Evolutionary conservation across 352 stramenopile genomes (phyloP).

Genomic region (Phytopythium delawarense): DNA sequence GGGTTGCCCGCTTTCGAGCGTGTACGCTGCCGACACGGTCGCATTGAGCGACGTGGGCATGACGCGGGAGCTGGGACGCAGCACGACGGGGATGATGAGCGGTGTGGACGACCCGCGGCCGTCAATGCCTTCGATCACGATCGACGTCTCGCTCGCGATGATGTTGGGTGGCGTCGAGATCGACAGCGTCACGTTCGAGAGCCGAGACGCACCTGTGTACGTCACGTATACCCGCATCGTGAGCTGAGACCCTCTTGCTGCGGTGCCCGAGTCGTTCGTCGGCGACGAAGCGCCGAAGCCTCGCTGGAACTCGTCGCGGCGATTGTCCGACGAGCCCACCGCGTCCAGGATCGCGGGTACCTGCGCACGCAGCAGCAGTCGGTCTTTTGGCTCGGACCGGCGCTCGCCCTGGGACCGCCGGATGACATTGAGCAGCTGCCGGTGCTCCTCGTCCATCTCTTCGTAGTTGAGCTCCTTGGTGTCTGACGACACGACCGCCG

Average conservation of each 20-base stretch:
- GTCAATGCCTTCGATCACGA: constrained; percentile 70
- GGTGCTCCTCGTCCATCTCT: constrained; percentile 89
- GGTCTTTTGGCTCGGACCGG: constrained; percentile 62
- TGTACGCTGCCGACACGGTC: constrained; percentile 69
- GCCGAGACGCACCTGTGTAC: constrained; percentile 62
- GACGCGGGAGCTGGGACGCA: constrained; percentile 35
- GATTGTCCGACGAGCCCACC: constrained; percentile 17
- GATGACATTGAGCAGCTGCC: constrained; percentile 85
- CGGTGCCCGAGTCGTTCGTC: constrained; percentile 5
- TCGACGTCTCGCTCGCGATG: constrained; percentile 47
- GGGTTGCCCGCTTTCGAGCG: constrained; percentile 61
- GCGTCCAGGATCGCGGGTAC: constrained; percentile 68
- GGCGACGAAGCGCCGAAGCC: constrained; percentile 7
- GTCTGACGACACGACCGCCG: constrained; percentile 55
- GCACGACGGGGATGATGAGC: constrained; percentile 55
- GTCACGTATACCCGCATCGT: constrained; percentile 83
- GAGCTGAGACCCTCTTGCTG: constrained; percentile 34
- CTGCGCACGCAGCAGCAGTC: constrained; percentile 70
- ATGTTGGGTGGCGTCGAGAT: constrained; percentile 65
- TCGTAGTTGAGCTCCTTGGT: constrained; percentile 89
- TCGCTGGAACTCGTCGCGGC: constrained; percentile 37
- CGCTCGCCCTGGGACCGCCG: constrained; percentile 64
- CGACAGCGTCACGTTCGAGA: constrained; percentile 77
- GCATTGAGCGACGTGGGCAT: constrained; percentile 71
- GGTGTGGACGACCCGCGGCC: constrained; percentile 48